Evolutionary conservation across 805 yeast species (phyloP), one percentile per base, ranked within the genome.

Genomic region (Suhomyces faveliae): DNA sequence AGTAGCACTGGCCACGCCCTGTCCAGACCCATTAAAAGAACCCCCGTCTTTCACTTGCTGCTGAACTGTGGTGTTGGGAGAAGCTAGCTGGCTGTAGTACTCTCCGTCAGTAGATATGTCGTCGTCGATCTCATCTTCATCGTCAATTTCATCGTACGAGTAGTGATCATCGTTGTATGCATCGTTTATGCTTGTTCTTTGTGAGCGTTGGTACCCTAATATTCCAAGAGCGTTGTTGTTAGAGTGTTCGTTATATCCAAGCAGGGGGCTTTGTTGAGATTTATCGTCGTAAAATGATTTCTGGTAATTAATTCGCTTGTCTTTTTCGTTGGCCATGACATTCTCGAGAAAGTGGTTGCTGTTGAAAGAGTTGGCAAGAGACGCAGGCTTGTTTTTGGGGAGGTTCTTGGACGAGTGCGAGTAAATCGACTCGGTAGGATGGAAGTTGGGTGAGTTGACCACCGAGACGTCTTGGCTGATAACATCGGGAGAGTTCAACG

Each of bases 51-150:
- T 42, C 7, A 22, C 29, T n/a, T 24, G 15, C 24, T 39, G 41
- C 30, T 38, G 45, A 12, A 39, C 43, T 22, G 49, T 42, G 10
- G 43, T 19, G 30, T 23, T 37, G 20, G 38, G 23, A 15, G 38
- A 19, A 12, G 29, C 23, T 37, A 40, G 27, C 17, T 33, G 29
- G 30, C 41, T 27, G 38, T 60, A 51, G 44, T 50, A 50, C 43
- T 69, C 71, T 2, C 62, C 69, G 25, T 63, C 68, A n/a, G 58
- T 61, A 6, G 68, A 62, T 5, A 54, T 51, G 23, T 64, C 73
- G 23, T 62, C 72, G 13, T 56, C 64, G 39, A 60, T 56, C 37
- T 49, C 58, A 4, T 47, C 55, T 12, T 52, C 58, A 12, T 54
- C 64, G 12, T 61, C 62, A 2, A 55, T 52, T 23, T 61, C 66